Percentiles rank a stretch among this genome's conserved stretches.
phyloP scores from a whole-genome alignment of 257 asterid species.

The Solanum tacnaense region DNA sequence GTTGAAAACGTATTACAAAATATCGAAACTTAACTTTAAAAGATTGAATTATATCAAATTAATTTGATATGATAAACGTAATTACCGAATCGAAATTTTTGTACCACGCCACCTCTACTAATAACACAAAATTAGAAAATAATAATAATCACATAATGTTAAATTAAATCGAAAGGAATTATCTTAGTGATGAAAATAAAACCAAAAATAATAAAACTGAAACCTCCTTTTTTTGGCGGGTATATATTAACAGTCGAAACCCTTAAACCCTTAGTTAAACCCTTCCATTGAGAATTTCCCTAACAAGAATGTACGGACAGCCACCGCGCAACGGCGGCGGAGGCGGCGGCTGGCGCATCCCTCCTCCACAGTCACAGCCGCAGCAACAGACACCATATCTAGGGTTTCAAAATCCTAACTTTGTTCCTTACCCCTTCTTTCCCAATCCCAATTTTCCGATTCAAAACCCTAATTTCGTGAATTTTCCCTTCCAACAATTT shows the following conservation, averaged over 20 bases:
- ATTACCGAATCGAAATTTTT: not conserved
- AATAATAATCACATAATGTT: not conserved
- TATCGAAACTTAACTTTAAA: not conserved
- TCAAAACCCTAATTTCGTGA: not conserved
- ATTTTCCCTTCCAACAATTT: not conserved
- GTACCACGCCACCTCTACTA: not conserved
- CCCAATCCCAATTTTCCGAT: not conserved
- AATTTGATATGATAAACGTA: not conserved
- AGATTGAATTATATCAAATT: not conserved
- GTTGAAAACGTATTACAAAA: not conserved
- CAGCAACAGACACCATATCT: slow-evolving; percentile 7
- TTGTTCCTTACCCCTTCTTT: not conserved
- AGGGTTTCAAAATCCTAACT: slow-evolving; percentile 17
- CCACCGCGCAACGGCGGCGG: slow-evolving; percentile 12
- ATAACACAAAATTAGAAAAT: not conserved
- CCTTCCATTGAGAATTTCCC: not conserved
- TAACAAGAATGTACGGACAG: slow-evolving; percentile 9
- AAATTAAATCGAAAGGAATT: not conserved
- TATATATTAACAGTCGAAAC: not conserved
- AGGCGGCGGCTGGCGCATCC: slow-evolving; percentile 3
- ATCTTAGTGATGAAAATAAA: not conserved
- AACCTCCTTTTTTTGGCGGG: not conserved
- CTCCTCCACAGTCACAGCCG: slow-evolving; percentile 14
- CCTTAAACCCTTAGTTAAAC: not conserved
- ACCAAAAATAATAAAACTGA: not conserved